Percentiles rank a stretch among this genome's conserved stretches.
Evolutionary conservation across 345 rosid genomes (phyloP).

Genomic region (Eucalyptus erythrocorys): DNA sequence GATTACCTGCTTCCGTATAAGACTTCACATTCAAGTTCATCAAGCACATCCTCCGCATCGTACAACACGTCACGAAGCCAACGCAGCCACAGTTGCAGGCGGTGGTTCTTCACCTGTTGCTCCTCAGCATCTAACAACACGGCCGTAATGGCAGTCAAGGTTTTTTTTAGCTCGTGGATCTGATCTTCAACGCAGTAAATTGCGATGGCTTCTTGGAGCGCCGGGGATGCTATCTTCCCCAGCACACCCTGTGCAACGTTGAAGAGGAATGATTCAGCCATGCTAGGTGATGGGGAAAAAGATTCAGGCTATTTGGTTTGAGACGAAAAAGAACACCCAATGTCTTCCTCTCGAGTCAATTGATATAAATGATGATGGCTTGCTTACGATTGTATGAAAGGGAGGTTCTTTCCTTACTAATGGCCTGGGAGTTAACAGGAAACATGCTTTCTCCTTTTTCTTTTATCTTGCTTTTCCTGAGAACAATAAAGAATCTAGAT

Average conservation of each 20-base stretch:
- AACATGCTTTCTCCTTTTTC: neutral
- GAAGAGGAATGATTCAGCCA: neutral
- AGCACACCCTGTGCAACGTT: neutral
- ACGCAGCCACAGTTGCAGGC: neutral
- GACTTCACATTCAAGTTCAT: neutral
- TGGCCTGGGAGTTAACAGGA: neutral
- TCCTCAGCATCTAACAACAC: neutral
- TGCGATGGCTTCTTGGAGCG: rapidly evolving
- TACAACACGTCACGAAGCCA: neutral
- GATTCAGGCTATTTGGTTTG: too few relatives aligned
- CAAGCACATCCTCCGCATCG: neutral
- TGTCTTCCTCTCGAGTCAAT: neutral
- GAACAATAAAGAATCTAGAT: neutral
- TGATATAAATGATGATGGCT: neutral
- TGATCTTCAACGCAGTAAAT: rapidly evolving
- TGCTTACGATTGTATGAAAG: neutral
- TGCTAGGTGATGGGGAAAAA: neutral
- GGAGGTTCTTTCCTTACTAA: neutral
- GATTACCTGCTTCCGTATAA: neutral
- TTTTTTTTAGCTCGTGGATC: neutral
- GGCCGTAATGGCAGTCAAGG: neutral
- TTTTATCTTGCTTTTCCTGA: neutral
- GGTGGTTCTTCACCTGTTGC: neutral
- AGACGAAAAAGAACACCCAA: too few relatives aligned
- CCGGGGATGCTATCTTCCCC: neutral